These are phyloP conservation scores for Zizania palustris DNA, from an alignment of 202 grass and related monocot species.

Conservation along the genomic window DNA sequence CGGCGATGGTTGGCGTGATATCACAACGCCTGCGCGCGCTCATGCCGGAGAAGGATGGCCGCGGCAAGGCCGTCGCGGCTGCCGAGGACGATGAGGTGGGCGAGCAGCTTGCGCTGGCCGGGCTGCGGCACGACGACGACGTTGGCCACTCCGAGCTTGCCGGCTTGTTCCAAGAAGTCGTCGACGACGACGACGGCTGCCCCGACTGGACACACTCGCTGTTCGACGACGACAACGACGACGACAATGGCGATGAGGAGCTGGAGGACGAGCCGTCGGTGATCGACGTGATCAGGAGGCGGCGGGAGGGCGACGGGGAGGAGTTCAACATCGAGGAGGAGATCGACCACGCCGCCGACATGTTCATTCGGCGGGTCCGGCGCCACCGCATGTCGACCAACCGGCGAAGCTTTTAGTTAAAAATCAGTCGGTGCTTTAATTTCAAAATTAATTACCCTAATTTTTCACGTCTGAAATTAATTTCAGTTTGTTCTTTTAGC, in stretches of 20 bases:
- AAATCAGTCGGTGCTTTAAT: neutral
- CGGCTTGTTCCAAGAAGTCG: conserved; percentile 22
- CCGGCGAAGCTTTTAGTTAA: conserved; percentile 22
- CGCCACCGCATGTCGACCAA: conserved; percentile 36
- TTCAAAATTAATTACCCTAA: neutral
- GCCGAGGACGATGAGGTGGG: neutral
- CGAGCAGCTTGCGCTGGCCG: conserved; percentile 26
- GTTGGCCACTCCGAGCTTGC: conserved; percentile 21
- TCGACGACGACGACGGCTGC: neutral
- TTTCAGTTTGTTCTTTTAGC: neutral
- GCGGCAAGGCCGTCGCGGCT: conserved; percentile 23
- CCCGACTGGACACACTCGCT: conserved; percentile 38
- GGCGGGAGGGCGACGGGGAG: conserved; percentile 26
- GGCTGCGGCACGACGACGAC: neutral
- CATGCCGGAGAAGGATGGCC: conserved; percentile 12
- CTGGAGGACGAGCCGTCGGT: conserved; percentile 36
- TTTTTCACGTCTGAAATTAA: neutral
- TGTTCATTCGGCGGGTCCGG: conserved; percentile 56
- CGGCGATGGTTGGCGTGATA: conserved; percentile 33
- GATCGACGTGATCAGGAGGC: conserved; percentile 48
- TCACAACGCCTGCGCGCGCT: conserved; percentile 64
- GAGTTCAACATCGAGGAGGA: conserved; percentile 64
- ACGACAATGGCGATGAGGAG: neutral
- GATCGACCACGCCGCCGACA: conserved; percentile 54
- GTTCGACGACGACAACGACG: conserved; percentile 28